phyloP scores from a whole-genome alignment of 805 yeast genomes.

The Wickerhamomyces hampshirensis region DNA sequence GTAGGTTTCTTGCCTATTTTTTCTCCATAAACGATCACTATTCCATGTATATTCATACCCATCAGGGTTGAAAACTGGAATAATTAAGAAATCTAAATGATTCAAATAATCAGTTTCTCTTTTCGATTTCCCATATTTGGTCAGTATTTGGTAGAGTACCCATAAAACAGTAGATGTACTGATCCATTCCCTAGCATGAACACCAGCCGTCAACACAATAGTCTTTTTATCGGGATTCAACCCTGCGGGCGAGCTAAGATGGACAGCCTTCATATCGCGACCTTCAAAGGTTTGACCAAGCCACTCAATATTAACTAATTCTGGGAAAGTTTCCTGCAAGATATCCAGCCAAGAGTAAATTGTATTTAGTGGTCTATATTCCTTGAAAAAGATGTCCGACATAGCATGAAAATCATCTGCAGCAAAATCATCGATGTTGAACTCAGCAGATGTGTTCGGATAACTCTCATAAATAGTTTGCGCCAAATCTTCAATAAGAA shows the following conservation, averaged over 20 bases:
- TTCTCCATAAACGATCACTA: slow-evolving; percentile 79
- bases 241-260: slow-evolving; percentile 47
- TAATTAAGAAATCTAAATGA: slow-evolving; percentile 63
- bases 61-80: slow-evolving; percentile 88
- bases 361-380: slow-evolving; percentile 61
- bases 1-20: slow-evolving; percentile 75
- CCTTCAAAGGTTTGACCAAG: slow-evolving; percentile 78
- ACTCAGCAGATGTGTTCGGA: slow-evolving; percentile 29
- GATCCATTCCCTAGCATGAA: slow-evolving; percentile 91
- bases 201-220: slow-evolving; percentile 75
- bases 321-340: slow-evolving; percentile 57
- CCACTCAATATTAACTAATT: slow-evolving; percentile 54
- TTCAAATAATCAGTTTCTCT: slow-evolving; percentile 45
- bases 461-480: slow-evolving; percentile 52
- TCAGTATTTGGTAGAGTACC: slow-evolving; percentile 42
- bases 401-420: slow-evolving; percentile 12
- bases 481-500: slow-evolving; percentile 53
- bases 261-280: slow-evolving; percentile 61
- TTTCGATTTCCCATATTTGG: slow-evolving; percentile 37
- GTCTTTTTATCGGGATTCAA: slow-evolving; percentile 48
- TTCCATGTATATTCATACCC: slow-evolving; percentile 86
- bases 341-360: slow-evolving; percentile 70
- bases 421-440: slow-evolving; percentile 6
- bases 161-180: slow-evolving; percentile 66
- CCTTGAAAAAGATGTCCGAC: slow-evolving; percentile 60